Conservation (phyloP, 352 stramenopile genomes). For the Phytophthora fragariaefolia region DNA sequence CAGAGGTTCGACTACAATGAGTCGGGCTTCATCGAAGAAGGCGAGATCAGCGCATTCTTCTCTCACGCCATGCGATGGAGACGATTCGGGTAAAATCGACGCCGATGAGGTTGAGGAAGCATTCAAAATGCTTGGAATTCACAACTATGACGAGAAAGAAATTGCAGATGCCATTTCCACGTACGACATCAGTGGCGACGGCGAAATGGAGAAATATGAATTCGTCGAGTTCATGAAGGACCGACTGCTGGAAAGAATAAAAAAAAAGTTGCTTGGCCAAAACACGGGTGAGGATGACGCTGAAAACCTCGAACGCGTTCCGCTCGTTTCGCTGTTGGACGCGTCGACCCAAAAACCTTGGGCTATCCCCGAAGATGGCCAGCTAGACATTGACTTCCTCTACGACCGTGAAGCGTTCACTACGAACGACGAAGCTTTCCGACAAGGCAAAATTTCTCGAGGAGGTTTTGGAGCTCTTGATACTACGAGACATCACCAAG, state of each 20-base stretch:
- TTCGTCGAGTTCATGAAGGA: slow-evolving; percentile 87
- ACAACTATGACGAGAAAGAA: slow-evolving; percentile 67
- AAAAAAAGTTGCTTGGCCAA: slow-evolving; percentile 47
- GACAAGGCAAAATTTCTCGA: slow-evolving; percentile 69
- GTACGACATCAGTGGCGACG: slow-evolving; percentile 79
- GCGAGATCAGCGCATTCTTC: slow-evolving; percentile 74
- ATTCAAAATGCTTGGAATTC: slow-evolving; percentile 74
- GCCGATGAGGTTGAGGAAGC: slow-evolving; percentile 74
- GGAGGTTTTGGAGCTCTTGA: slow-evolving; percentile 71
- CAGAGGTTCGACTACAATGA: slow-evolving; percentile 60
- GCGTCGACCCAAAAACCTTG: slow-evolving; percentile 64
- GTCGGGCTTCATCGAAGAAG: slow-evolving; percentile 53
- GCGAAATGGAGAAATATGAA: slow-evolving; percentile 83
- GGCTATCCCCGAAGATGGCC: slow-evolving; percentile 64
- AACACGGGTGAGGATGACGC: slow-evolving; percentile 10
- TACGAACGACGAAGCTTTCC: slow-evolving; percentile 58
- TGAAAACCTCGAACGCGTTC: slow-evolving; percentile 5
- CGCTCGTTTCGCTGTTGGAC: slow-evolving; percentile 53
- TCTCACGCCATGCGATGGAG: slow-evolving; percentile 75
- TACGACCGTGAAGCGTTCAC: slow-evolving; percentile 78
- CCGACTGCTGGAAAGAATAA: slow-evolving; percentile 64
- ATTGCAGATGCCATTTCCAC: slow-evolving; percentile 66
- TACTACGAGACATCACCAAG: slow-evolving; percentile 72
- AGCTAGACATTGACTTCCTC: slow-evolving; percentile 80
- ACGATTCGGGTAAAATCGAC: slow-evolving; percentile 80